Base-by-base conservation (phyloP, 495 filamentous ascomycete species). In the Pyronema domesticum region DNA sequence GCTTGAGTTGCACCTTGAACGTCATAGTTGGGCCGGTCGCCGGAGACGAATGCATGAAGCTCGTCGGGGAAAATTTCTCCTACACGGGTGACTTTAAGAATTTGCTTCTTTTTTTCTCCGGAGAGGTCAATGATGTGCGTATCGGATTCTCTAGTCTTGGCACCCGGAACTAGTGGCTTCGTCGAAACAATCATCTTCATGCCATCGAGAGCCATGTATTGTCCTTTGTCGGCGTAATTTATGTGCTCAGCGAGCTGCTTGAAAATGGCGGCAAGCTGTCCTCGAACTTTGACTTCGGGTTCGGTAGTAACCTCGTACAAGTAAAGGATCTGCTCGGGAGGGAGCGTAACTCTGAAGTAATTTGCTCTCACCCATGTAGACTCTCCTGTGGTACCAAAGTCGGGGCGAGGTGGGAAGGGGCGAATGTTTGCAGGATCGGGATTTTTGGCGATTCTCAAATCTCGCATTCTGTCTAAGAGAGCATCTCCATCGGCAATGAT, bases 311-410 rank as follows among this genome's bases (percentile, higher is more conserved):
- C 63, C 54, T 73, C 69, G 43, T 70, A 69, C 52, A 63, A 77
- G 42, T 58, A 62, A 15, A 51, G 58, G 54, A 8, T 57, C 23
- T 30, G 23, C 35, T 43, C 50, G 57, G 55, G 72, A 30, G 59
- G 57, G 0, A 67, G 61, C 18, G 69, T 68, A 18, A 85, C 52
- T 3, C 73, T 67, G 57, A 83, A 76, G 55, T 81, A 82, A 63
- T 85, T 85, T 37, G 81, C 72, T 71, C 75, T 82, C 0, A 85
- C 69, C 6, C 66, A 63, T 3, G 80, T 68, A 14, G 63, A 48
- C 6, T 35, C 64, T 14, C 82, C 82, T 11, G 56, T 56, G 1
- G 69, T 77, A 40, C 80, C 80, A 60, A 74, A 82, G 3, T 70
- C 74, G n/a, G 82, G 81, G 7, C 81, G 74, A 43, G 57, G 54